phyloP scores from a whole-genome alignment of 371 early-diverging fungal species.

The Apophysomyces trapeziformis region DNA sequence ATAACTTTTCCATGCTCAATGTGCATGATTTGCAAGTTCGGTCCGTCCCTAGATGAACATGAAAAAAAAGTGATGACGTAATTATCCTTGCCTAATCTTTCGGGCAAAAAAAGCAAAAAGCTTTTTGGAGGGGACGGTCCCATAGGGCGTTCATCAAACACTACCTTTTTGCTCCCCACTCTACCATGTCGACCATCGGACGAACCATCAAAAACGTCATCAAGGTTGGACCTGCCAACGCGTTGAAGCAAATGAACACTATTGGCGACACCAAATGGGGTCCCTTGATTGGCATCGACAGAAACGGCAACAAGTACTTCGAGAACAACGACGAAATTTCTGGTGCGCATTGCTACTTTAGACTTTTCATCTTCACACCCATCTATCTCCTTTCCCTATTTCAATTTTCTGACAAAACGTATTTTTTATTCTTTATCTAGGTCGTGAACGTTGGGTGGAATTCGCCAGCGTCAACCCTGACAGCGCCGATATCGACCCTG shows the following conservation, averaged over 20 bases:
- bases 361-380: background rate
- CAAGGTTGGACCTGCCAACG: conserved; percentile 62
- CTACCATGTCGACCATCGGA: conserved; percentile 59
- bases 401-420: conserved; percentile 4
- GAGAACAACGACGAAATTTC: conserved; percentile 87
- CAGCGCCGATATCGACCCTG: conserved; percentile 84
- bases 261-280: conserved; percentile 88
- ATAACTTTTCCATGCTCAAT: too few species aligned
- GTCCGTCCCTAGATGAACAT: too few species aligned
- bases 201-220: conserved; percentile 66
- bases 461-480: conserved; percentile 80
- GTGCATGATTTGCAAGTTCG: too few species aligned
- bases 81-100: too few species aligned
- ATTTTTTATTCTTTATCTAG: conserved; percentile 22
- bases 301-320: conserved; percentile 91
- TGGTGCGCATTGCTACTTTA: conserved; percentile 37
- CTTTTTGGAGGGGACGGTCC: too few species aligned
- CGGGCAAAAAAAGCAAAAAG: too few species aligned
- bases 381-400: background rate
- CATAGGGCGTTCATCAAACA: too few species aligned
- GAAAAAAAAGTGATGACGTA: too few species aligned
- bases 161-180: background rate
- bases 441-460: conserved; percentile 93
- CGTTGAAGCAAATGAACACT: conserved; percentile 69
- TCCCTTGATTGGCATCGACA: conserved; percentile 82